Base-by-base conservation (phyloP, 208 protist genomes). In the Trypanosoma mega region DNA sequence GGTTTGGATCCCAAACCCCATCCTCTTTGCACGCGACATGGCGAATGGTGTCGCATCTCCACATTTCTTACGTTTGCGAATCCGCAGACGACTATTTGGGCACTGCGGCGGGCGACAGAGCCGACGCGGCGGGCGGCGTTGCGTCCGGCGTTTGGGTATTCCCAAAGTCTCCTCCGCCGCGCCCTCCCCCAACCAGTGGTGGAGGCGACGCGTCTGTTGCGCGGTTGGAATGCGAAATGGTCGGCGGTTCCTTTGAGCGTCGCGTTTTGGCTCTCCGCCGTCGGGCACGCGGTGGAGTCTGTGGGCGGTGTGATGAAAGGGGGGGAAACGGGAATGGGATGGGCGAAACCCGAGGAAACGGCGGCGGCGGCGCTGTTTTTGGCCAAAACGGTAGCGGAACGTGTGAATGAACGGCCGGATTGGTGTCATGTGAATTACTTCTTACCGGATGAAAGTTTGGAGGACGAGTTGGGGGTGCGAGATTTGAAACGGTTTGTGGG, bases 211-310 rank as follows among this genome's bases (percentile, higher is more conserved):
- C 71, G 56, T 1, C 47, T 79, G 1, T 41, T 92, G 45, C 74
- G 75, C 9, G 37, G 23, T 30, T 85, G 76, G 79, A 71, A 79
- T 44, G 24, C 51, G 3, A 12, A 16, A 44, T 49, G 58, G 34
- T 48, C 34, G 24, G 12, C 27, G 18, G n/a, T 11, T 23, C 37
- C 45, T 9, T 43, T 64, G 24, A 67, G 71, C 11, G 68, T 64
- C 23, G 68, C 74, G 5, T 92, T 92, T 50, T 89, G 80, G 81
- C 60, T 89, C 0, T 92, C 85, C 2, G 64, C 73, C 3, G 55
- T 89, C 3, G 74, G 62, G 1, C 85, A 92, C 56, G 47, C 37
- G 6, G 64, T 71, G 33, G 33, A 43, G 5, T 27, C 26, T 31
- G 48, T 12, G 12, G 62, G 43, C 33, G 31, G 23, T 63, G 12